Evolutionary conservation across 768 basidiomycete genomes (phyloP).

Genomic region (Paxillus involutus): DNA sequence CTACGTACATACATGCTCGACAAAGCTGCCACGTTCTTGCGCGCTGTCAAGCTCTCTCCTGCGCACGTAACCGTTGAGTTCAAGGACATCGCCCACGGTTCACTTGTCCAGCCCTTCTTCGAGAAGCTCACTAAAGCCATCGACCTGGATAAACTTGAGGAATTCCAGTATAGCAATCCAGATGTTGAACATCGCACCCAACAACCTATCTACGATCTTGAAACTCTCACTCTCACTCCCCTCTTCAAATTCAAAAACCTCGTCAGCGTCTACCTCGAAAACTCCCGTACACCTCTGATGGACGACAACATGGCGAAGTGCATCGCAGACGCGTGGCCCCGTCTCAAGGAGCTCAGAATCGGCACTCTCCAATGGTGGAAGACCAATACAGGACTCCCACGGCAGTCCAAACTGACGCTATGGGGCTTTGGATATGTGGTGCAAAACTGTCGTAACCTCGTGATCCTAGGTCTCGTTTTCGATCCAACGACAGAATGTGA

Average conservation of each 20-base stretch:
- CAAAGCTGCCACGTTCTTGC: neutral
- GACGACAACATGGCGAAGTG: neutral
- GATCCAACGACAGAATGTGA: neutral
- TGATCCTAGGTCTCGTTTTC: constrained; percentile 3
- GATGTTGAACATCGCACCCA: neutral
- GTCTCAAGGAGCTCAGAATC: constrained; percentile 1
- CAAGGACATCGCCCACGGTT: neutral
- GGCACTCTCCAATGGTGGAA: constrained; percentile 1
- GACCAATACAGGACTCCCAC: neutral
- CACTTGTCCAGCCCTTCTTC: neutral
- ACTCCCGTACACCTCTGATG: neutral
- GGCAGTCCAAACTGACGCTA: neutral
- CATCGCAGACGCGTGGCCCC: constrained; percentile 1
- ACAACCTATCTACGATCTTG: neutral
- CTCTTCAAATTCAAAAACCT: constrained; percentile 6
- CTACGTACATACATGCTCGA: neutral
- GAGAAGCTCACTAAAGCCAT: neutral
- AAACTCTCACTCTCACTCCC: neutral
- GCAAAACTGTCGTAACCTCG: neutral
- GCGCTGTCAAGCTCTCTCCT: neutral
- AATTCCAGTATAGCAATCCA: neutral
- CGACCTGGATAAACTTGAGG: neutral
- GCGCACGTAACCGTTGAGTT: neutral
- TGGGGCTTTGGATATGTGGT: neutral
- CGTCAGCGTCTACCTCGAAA: neutral